Evolutionary conservation across 495 filamentous ascomycete genomes (phyloP).

Genomic region (Podospora bellae-mahoneyi): DNA sequence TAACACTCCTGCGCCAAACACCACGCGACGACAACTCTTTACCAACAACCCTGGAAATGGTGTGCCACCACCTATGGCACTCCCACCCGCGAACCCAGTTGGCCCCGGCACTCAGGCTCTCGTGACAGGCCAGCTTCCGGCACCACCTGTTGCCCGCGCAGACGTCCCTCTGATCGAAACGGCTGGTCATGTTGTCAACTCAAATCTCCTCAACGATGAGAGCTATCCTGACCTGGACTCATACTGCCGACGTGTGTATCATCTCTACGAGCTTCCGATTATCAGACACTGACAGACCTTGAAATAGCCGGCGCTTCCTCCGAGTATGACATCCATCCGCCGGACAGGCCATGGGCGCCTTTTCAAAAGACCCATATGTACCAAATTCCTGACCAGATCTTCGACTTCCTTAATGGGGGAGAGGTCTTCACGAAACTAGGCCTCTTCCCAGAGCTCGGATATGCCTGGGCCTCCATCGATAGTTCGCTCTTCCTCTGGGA

Average conservation of each 20-base stretch:
- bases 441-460: constrained; percentile 84
- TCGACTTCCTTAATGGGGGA: constrained; percentile 82
- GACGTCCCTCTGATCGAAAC: constrained; percentile 63
- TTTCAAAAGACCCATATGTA: constrained; percentile 81
- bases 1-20: constrained; percentile 60
- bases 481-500: constrained; percentile 97
- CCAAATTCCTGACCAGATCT: constrained; percentile 81
- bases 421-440: constrained; percentile 86
- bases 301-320: constrained; percentile 68
- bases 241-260: constrained; percentile 70
- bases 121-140: constrained; percentile 9
- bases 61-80: constrained; percentile 7
- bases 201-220: constrained; percentile 66
- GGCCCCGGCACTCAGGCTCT: constrained; percentile 15
- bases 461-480: constrained; percentile 95
- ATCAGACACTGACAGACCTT: constrained; percentile 7
- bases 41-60: constrained; percentile 15
- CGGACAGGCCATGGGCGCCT: constrained; percentile 72
- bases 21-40: constrained; percentile 42
- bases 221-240: constrained; percentile 86
- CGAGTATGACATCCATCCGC: constrained; percentile 74
- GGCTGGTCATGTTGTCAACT: constrained; percentile 80
- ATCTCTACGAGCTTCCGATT: background rate
- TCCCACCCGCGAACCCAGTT: background rate
- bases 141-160: constrained; percentile 16